Evolutionary conservation across 169 alveolate species (phyloP), one percentile per base, ranked within the genome.

Genomic region (Plasmodium reichenowi): DNA sequence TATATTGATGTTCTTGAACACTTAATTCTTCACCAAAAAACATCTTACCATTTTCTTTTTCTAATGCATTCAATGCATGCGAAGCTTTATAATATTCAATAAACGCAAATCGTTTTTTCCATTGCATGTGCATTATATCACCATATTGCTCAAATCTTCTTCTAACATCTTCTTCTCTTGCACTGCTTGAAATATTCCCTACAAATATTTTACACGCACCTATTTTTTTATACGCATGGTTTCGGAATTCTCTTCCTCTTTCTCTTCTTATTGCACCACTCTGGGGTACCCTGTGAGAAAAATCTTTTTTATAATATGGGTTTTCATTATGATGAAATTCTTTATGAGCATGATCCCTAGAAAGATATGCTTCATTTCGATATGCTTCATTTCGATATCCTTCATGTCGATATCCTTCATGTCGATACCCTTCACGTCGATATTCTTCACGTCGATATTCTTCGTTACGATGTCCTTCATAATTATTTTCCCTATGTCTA

Each of bases 111-210:
- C 94, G 94, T 72, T 94, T 88, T 90, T 95, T 91, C 73, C 93
- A 93, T 47, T 95, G 97, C 45, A 94, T 88, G 17, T 89, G 93
- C 22, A 90, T 91, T 26, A 95, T 94, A 22, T 92, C 96, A 1
- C 97, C 97, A 85, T 91, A 95, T 52, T 93, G 88, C 2, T 93
- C 56, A 85, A 95, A 95, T 70, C 91, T 93, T 48, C 88, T 80
- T 24, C 93, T 95, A 71, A 95, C 72, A 52, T 95, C 97, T 45
- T 95, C 97, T 92, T 94, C 97, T 70, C 95, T 93, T 43, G 93
- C 96, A 38, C 92, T 93, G 6, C 95, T 93, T n/a, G 96, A 93
- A 48, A 95, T 88, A 59, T 95, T 95, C 15, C 97, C 97, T 20
- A 95, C 94, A 86, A 95, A 95, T 7, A 95, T 93, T 92, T 95